Evolutionary conservation across 75 land plant species (phyloP), one percentile per base, ranked within the genome.

Genomic region (Chamaecyparis obtusa): DNA sequence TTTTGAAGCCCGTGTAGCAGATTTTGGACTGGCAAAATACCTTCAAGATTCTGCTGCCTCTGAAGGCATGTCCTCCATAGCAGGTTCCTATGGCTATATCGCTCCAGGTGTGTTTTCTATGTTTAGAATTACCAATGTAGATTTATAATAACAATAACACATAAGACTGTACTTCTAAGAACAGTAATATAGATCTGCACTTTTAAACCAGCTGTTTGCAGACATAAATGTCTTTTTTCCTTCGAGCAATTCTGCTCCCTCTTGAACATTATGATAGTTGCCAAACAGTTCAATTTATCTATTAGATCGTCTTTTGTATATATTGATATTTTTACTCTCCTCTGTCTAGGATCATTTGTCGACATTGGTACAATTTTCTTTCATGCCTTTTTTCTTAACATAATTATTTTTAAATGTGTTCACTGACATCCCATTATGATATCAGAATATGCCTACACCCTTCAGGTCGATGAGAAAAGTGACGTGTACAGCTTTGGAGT

Each of bases 401-500:
- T 64, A 24, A 7, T 64, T 24, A 24, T 64, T 1, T 64, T 24
- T 64, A 2, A 64, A 24, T 27, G 1, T 41, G 27, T 33, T 21
- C 24, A 36, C 49, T 27, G 54, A 36, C 35, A 39, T 84, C n/a
- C n/a, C n/a, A 17, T 90, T 51, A 1, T 54, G 41, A 13, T 81
- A 91, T 89, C 92, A 96, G 99, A 98, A 88, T 98, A 96, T 86
- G 98, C 96, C 36, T 98, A 96, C 86, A 96, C 99, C n/a, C 85
- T 97, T 74, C 95, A 91, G 74, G 98, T 96, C 35, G 96, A 94
- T 69, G 99, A 96, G 89, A 97, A 97, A 91, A 94, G 96, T 77
- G 99, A 97, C 85, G 95, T 97, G 4, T 97, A 96, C 89, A 96
- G 98, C 89, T 97, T 94, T 54, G 99, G 99, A 30, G 98, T 97